These are phyloP conservation scores for Rhynchospora pubera DNA, from an alignment of 176 grass and related monocot species.

Conservation along the genomic window DNA sequence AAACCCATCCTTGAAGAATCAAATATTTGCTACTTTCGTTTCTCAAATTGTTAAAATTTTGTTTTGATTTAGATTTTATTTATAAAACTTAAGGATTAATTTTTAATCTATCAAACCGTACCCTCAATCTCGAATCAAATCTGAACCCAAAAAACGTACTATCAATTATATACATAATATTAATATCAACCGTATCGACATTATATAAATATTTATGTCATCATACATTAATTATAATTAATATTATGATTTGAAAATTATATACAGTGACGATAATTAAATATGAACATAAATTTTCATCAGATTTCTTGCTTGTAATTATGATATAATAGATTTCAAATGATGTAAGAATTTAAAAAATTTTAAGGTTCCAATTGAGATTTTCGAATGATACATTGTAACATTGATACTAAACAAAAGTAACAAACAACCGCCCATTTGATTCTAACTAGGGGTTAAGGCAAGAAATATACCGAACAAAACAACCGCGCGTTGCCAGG, in stretches of 20 bases:
- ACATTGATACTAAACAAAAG: too few species aligned
- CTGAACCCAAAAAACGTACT: too few species aligned
- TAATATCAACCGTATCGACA: background rate
- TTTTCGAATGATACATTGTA: too few species aligned
- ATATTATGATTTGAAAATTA: background rate
- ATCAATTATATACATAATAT: background rate
- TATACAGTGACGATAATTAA: background rate
- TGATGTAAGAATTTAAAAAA: too few species aligned
- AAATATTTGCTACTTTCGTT: background rate
- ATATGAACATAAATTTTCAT: background rate
- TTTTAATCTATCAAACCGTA: too few species aligned
- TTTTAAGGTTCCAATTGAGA: too few species aligned
- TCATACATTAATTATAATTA: background rate
- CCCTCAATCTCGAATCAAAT: too few species aligned
- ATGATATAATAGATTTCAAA: background rate
- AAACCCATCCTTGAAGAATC: background rate
- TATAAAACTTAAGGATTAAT: too few species aligned
- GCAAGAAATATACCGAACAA: background rate
- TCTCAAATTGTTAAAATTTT: background rate
- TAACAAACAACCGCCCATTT: too few species aligned
- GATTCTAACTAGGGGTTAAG: too few species aligned
- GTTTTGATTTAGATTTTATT: too few species aligned
- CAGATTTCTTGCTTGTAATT: background rate
- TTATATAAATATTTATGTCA: background rate
- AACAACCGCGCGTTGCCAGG: conserved; percentile 8